phyloP scores from a whole-genome alignment of 768 basidiomycete genomes.

The Strobilomyces dryophilus region DNA sequence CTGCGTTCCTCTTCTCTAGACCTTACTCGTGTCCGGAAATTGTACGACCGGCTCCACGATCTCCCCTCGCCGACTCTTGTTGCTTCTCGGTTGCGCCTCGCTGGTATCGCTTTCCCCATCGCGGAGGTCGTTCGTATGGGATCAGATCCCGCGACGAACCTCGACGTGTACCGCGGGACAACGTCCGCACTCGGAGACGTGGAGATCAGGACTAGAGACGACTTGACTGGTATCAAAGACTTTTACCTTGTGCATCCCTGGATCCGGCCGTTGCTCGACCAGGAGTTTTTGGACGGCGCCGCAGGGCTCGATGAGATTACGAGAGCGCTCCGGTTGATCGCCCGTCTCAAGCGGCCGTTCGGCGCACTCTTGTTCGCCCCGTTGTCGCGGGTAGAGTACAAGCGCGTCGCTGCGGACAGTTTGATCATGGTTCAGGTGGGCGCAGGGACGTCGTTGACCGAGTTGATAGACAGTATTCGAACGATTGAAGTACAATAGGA shows the following conservation, averaged over 20 bases:
- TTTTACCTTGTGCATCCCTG: conserved; percentile 12
- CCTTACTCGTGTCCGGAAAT: neutral
- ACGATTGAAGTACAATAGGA: neutral
- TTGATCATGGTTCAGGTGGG: conserved; percentile 5
- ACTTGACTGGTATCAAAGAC: neutral
- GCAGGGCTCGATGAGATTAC: neutral
- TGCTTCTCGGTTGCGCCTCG: neutral
- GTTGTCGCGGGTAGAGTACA: neutral
- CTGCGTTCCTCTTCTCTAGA: conserved; percentile 23
- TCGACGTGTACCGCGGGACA: conserved; percentile 1
- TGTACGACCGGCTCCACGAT: neutral
- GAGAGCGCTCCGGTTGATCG: neutral
- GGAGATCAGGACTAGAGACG: conserved; percentile 4
- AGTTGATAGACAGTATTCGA: neutral
- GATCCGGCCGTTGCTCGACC: conserved; percentile 7
- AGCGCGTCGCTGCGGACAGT: conserved; percentile 12
- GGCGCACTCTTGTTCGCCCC: conserved; percentile 3
- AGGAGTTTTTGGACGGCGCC: neutral
- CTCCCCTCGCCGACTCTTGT: neutral
- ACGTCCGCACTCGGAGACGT: neutral
- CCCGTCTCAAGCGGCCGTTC: conserved; percentile 6
- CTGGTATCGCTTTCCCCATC: conserved; percentile 3
- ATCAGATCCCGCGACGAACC: too few relatives aligned
- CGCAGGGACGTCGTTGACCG: neutral
- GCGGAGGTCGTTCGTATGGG: neutral